Percentiles rank a stretch among this genome's conserved stretches.
Evolutionary conservation across 2,329 filamentous ascomycete genomes (phyloP).

Genomic region (Neofusicoccum umdonicola): DNA sequence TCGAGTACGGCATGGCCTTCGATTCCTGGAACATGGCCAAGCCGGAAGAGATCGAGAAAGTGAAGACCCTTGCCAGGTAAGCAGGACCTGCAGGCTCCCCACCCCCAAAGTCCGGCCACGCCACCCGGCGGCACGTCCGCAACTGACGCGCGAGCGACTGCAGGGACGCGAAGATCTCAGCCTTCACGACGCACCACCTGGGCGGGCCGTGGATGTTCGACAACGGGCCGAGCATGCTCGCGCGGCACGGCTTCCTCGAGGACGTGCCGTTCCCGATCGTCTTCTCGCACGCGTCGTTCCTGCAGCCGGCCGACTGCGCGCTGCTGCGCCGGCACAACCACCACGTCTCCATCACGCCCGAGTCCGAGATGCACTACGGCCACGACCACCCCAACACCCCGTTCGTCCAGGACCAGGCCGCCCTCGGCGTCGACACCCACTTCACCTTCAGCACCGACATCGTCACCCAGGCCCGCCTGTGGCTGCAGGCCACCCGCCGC

Average conservation of each 20-base stretch:
- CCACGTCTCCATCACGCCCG: conserved; percentile 57
- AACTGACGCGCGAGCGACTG: no score
- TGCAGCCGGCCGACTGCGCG: conserved; percentile 39
- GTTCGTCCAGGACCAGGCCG: conserved; percentile 49
- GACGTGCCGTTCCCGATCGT: conserved; percentile 49
- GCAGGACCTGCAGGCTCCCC: not conserved
- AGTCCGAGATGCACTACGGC: conserved; percentile 60
- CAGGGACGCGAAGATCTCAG: conserved; percentile 22
- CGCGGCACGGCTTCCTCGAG: conserved; percentile 41
- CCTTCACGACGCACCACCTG: conserved; percentile 42
- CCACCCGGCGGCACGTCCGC: no score
- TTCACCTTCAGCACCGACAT: conserved; percentile 52
- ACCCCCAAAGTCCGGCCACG: no score
- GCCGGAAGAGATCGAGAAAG: not conserved
- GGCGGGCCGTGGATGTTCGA: conserved; percentile 22
- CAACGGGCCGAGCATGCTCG: conserved; percentile 43
- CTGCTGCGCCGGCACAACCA: conserved; percentile 52
- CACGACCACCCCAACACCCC: conserved; percentile 48
- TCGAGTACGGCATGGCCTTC: conserved; percentile 20
- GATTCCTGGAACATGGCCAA: conserved; percentile 15
- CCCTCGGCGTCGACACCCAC: conserved; percentile 56
- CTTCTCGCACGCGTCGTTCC: conserved; percentile 52
- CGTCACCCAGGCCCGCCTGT: conserved; percentile 50
- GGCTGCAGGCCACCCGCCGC: conserved; percentile 50
- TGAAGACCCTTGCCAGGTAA: not conserved